phyloP scores from a whole-genome alignment of 2,329 filamentous ascomycete genomes.

The Fusarium camptoceras region DNA sequence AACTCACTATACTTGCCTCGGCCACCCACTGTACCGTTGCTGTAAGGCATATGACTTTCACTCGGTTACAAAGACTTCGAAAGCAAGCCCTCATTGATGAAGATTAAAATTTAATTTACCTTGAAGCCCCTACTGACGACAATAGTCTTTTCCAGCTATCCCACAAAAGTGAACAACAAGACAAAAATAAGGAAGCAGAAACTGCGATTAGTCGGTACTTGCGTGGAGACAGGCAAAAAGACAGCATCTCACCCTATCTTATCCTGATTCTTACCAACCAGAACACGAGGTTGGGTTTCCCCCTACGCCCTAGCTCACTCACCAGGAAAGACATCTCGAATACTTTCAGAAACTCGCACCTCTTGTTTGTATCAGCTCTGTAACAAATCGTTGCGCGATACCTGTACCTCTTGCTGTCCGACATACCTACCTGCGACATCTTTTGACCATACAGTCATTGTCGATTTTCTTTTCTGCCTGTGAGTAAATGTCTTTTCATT shows the following conservation, averaged over 20 bases:
- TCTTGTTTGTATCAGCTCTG: conserved; percentile 46
- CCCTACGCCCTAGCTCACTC: conserved; percentile 31
- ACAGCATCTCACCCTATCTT: conserved; percentile 24
- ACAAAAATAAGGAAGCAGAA: conserved; percentile 4
- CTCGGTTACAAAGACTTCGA: not conserved
- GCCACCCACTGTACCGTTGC: not conserved
- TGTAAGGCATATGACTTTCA: conserved; percentile 5
- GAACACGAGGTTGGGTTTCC: conserved; percentile 30
- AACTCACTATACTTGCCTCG: conserved; percentile 3
- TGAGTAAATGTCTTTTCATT: conserved; percentile 49
- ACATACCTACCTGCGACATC: conserved; percentile 8
- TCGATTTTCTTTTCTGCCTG: conserved; percentile 50
- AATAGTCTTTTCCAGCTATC: conserved; percentile 1
- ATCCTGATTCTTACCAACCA: conserved; percentile 36
- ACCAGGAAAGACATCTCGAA: conserved; percentile 39
- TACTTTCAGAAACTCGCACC: conserved; percentile 39
- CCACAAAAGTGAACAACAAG: not conserved
- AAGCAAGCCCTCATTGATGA: conserved; percentile 1
- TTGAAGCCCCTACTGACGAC: conserved; percentile 9
- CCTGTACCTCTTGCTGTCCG: conserved; percentile 42
- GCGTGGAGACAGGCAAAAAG: conserved; percentile 33
- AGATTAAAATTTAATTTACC: not conserved
- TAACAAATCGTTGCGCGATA: conserved; percentile 42
- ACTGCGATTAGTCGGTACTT: conserved; percentile 25
- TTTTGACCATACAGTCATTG: conserved; percentile 44